Evolutionary conservation across 805 yeast genomes (phyloP).

Genomic region (Hanseniaspora clermontiae): DNA sequence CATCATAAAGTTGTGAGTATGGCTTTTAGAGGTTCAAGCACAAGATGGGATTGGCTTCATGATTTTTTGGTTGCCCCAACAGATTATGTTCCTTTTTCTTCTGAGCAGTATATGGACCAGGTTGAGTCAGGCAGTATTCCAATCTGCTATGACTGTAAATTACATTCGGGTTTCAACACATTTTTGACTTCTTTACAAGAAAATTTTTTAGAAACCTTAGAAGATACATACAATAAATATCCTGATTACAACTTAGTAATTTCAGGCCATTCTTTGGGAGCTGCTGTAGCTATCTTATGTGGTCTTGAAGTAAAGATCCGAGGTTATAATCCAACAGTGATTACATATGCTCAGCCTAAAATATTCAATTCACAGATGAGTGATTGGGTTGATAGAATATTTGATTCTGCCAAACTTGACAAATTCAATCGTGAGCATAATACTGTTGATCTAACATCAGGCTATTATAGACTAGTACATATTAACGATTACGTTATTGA

Average conservation of each 20-base stretch:
- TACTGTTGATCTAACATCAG: slow-evolving; percentile 19
- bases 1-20: slow-evolving; percentile 33
- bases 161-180: slow-evolving; percentile 53
- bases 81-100: slow-evolving; percentile 36
- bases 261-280: slow-evolving; percentile 70
- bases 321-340: slow-evolving; percentile 43
- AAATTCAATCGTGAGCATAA: slow-evolving; percentile 19
- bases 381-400: slow-evolving; percentile 40
- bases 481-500: slow-evolving; percentile 46
- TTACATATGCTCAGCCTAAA: slow-evolving; percentile 54
- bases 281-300: slow-evolving; percentile 50
- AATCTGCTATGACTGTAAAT: slow-evolving; percentile 40
- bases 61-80: slow-evolving; percentile 42
- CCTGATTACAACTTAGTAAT: slow-evolving; percentile 41
- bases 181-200: slow-evolving; percentile 34
- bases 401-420: slow-evolving; percentile 30
- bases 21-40: slow-evolving; percentile 52
- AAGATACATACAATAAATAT: slow-evolving; percentile 26
- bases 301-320: slow-evolving; percentile 48
- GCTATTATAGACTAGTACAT: slow-evolving; percentile 49
- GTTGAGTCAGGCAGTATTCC: slow-evolving; percentile 19
- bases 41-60: slow-evolving; percentile 48
- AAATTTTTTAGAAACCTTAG: slow-evolving; percentile 29
- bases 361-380: slow-evolving; percentile 44
- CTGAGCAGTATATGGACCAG: slow-evolving; percentile 18